phyloP scores from a whole-genome alignment of 306 rosid genomes.

The Lathyrus sativus region DNA sequence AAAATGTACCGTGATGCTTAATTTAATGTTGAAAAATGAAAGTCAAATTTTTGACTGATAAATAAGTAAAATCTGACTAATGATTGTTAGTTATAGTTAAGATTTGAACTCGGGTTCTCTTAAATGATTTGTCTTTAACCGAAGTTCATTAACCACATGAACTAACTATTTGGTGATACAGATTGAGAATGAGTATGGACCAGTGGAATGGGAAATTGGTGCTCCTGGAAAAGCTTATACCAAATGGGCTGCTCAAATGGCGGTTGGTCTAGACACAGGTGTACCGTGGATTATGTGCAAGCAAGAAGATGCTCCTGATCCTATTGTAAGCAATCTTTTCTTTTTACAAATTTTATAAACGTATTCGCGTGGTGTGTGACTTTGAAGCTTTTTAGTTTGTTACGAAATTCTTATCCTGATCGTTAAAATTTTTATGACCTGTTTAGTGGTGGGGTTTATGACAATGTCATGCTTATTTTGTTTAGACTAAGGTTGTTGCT shows the following conservation, averaged over 20 bases:
- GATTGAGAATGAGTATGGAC: conserved; percentile 90
- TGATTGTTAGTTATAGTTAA: background rate
- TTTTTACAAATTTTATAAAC: background rate
- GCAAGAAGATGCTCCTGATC: conserved; percentile 86
- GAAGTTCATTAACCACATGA: background rate
- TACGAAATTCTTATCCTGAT: conserved; percentile 12
- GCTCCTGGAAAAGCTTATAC: conserved; percentile 72
- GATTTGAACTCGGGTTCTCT: background rate
- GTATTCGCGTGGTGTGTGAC: background rate
- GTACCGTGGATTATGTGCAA: conserved; percentile 99
- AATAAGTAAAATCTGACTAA: background rate
- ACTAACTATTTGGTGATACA: conserved; percentile 25
- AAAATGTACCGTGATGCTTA: background rate
- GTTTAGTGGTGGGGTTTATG: conserved; percentile 49
- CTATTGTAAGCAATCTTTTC: conserved; percentile 54
- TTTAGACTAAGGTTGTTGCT: conserved; percentile 40
- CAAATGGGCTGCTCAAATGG: conserved; percentile 88
- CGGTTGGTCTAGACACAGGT: conserved; percentile 66
- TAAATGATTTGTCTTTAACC: background rate
- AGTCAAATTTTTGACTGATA: background rate
- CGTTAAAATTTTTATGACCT: conserved; percentile 30
- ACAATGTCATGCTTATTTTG: conserved; percentile 28
- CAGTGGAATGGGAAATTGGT: conserved; percentile 64
- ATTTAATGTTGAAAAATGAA: background rate
- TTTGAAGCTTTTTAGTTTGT: conserved; percentile 27